phyloP scores from a whole-genome alignment of 2,329 filamentous ascomycete species.

The Aspergillus melleus region DNA sequence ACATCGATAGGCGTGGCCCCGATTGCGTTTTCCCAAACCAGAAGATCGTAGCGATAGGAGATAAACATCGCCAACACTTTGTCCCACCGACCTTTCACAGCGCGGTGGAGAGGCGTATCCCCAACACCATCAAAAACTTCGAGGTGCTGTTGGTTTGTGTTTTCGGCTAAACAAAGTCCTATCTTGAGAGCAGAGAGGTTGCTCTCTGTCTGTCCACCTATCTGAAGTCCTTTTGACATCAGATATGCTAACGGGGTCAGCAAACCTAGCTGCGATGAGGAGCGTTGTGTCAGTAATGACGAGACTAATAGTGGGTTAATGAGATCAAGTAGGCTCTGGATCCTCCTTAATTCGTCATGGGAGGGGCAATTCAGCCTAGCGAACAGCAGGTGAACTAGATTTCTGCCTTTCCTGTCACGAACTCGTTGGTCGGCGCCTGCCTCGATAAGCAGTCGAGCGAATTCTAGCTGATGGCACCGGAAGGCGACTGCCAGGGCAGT shows the following conservation, averaged over 20 bases:
- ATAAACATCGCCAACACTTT: constrained; percentile 58
- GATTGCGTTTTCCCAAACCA: constrained; percentile 72
- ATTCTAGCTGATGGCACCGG: constrained; percentile 37
- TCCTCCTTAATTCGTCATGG: no score
- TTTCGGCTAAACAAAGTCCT: constrained; percentile 49
- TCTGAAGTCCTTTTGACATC: constrained; percentile 45
- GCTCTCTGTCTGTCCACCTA: constrained; percentile 50
- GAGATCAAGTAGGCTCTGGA: no score
- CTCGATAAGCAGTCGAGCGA: constrained; percentile 61
- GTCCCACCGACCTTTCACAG: constrained; percentile 49
- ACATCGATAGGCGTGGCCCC: constrained; percentile 70
- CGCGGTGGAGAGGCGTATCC: constrained; percentile 44
- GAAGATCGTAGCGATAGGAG: constrained; percentile 56
- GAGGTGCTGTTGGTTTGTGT: constrained; percentile 48
- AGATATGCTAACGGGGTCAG: no score
- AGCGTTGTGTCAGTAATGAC: no score
- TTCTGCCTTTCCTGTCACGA: constrained; percentile 62
- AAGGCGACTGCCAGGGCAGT: constrained; percentile 72
- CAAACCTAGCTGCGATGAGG: no score
- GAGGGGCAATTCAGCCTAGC: constrained; percentile 46
- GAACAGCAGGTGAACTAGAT: constrained; percentile 66
- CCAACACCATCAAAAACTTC: constrained; percentile 46
- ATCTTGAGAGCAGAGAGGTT: constrained; percentile 6
- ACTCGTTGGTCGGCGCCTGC: constrained; percentile 69
- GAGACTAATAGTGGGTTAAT: no score